These are phyloP conservation scores for Phytophthora crassamura DNA, from an alignment of 352 stramenopile species.

Conservation along the genomic window DNA sequence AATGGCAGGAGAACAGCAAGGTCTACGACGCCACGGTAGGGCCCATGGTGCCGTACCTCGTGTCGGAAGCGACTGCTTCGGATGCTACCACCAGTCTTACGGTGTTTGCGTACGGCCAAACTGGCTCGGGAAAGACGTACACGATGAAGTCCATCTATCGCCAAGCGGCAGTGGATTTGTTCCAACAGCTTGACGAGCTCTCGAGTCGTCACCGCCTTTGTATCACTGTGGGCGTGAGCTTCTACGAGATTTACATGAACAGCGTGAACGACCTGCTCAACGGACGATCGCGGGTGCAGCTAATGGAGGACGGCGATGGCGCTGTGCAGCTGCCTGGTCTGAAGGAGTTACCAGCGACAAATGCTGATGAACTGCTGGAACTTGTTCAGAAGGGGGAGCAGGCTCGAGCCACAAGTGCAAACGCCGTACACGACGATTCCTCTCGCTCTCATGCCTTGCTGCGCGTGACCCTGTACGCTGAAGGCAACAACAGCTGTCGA, in stretches of 20 bases:
- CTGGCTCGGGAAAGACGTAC: slow-evolving; percentile 93
- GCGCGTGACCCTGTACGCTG: slow-evolving; percentile 76
- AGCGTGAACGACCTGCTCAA: slow-evolving; percentile 96
- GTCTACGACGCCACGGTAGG: slow-evolving; percentile 87
- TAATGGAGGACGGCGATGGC: slow-evolving; percentile 93
- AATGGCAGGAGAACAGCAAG: slow-evolving; percentile 89
- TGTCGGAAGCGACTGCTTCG: slow-evolving; percentile 20
- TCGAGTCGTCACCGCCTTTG: slow-evolving; percentile 19
- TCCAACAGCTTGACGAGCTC: slow-evolving; percentile 44
- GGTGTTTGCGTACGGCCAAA: slow-evolving; percentile 98
- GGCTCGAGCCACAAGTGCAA: slow-evolving; percentile 94
- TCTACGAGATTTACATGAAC: slow-evolving; percentile 98
- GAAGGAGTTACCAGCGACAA: slow-evolving; percentile 81
- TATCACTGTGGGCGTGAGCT: slow-evolving; percentile 88
- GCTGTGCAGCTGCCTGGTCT: slow-evolving; percentile 94
- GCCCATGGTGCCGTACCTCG: slow-evolving; percentile 60
- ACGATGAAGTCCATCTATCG: slow-evolving; percentile 92
- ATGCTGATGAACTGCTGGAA: slow-evolving; percentile 87
- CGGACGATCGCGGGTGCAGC: slow-evolving; percentile 83
- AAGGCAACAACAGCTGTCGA: slow-evolving; percentile 14
- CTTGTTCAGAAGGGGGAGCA: slow-evolving; percentile 91
- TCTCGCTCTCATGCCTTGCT: slow-evolving; percentile 94
- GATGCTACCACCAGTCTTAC: slow-evolving; percentile 68
- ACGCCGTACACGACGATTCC: slow-evolving; percentile 94
- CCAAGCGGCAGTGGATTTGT: slow-evolving; percentile 66